Base-by-base conservation (phyloP, 179 eudicot species). In the Silene coronaria region DNA sequence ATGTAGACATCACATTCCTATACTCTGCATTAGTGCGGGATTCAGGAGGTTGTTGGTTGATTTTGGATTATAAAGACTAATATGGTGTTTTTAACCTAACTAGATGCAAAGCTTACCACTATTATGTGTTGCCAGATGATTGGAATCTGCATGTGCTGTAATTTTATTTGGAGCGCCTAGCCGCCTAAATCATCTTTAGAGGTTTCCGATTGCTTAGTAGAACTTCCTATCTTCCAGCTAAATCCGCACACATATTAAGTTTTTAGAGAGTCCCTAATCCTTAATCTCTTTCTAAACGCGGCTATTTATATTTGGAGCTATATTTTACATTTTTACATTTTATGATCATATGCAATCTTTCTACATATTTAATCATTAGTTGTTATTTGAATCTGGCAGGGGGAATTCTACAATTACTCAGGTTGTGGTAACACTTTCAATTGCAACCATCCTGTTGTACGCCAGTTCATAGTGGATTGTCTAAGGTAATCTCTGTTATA, bases 351-450 rank as follows among this genome's bases (percentile, higher is more conserved):
- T 71, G 24, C 13, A 34, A 24, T n/a, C 46, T 58, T 14, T 72
- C 28, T 21, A 17, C 32, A 1, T 72, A 69, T 61, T 70, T 22
- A 34, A 46, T 62, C 64, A 19, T 26, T 63, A 72, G 66, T 58
- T 58, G n/a, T 28, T 23, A 34, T 23, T 19, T 70, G 63, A 76
- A 67, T 27, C 70, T 82, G 69, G 62, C 92, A 95, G 99, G 99
- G 99, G 74, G 97, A 90, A 73, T 95, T 85, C 77, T 95, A 95
- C 72, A 95, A 95, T 77, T 95, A 92, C 79, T 95, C 99, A 74
- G 99, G 99, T 60, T 95, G 99, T 83, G 99, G 99, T 76, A 92
- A 95, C 87, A 92, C 97, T 72, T 87, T 95, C 87, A 90, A 95
- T 77, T 95, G 99, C 87, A 95, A 95, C 81, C 97, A 95, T 83